Percentiles rank a stretch among this genome's conserved stretches.
These are phyloP conservation scores for Candida frijolesensis DNA, from an alignment of 1,139 yeast genomes.

Conservation along the genomic window DNA sequence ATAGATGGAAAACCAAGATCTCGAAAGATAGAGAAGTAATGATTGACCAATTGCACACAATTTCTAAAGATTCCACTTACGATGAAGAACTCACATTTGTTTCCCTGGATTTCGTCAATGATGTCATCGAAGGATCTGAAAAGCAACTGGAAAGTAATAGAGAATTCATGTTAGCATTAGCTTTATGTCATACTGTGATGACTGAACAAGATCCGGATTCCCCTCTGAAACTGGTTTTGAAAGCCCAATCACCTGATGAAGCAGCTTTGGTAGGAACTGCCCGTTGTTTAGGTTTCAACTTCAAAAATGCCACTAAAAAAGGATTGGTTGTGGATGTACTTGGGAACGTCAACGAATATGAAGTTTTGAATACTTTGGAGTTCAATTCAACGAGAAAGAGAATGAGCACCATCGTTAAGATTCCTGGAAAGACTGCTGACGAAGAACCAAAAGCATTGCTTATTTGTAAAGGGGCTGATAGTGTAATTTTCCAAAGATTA, in stretches of 20 bases:
- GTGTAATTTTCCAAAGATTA: conserved; percentile 79
- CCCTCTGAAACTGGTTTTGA: conserved; percentile 56
- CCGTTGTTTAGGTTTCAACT: conserved; percentile 85
- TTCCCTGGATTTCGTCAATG: conserved; percentile 58
- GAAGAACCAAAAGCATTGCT: conserved; percentile 43
- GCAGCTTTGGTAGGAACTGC: conserved; percentile 95
- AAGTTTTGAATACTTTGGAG: conserved; percentile 74
- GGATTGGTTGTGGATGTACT: conserved; percentile 72
- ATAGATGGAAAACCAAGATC: conserved; percentile 63
- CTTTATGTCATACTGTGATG: conserved; percentile 90
- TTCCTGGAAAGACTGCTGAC: conserved; percentile 29
- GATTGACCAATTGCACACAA: conserved; percentile 54
- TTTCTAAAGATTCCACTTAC: conserved; percentile 57
- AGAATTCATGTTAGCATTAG: conserved; percentile 83
- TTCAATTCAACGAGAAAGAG: conserved; percentile 91
- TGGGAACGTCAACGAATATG: conserved; percentile 72
- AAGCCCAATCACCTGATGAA: conserved; percentile 99
- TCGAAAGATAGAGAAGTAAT: conserved; percentile 63
- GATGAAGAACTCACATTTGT: conserved; percentile 78
- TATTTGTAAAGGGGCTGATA: conserved; percentile 88
- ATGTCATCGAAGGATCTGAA: conserved; percentile 26
- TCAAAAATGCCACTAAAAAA: conserved; percentile 71
- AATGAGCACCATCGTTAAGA: conserved; percentile 53
- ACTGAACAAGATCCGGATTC: conserved; percentile 67
- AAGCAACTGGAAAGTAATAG: conserved; percentile 66